Conservation (phyloP, 345 rosid species). For the Litchi chinensis region DNA sequence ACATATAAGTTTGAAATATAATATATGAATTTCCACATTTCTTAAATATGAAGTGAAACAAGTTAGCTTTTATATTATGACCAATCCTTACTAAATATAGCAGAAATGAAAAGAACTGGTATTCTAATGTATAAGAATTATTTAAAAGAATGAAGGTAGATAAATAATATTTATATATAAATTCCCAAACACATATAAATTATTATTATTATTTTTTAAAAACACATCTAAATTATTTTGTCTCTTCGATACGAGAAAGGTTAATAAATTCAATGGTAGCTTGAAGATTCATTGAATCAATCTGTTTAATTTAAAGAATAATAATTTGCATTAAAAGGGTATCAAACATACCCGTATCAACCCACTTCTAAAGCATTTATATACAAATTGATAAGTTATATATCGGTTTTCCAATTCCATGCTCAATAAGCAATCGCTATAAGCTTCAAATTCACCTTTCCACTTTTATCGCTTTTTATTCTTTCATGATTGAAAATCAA, state of each 20-base stretch:
- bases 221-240: background rate
- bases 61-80: background rate
- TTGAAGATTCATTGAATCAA: background rate
- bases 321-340: background rate
- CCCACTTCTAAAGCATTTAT: constrained; percentile 7
- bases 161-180: too few species aligned
- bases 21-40: background rate
- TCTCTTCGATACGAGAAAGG: background rate
- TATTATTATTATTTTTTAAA: too few species aligned
- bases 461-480: background rate
- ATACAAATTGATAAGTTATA: background rate
- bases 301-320: background rate
- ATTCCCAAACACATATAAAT: background rate
- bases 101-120: background rate
- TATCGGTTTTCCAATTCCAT: background rate
- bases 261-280: background rate
- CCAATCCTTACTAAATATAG: background rate
- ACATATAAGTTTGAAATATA: too few species aligned
- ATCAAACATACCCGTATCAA: background rate
- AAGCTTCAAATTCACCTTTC: background rate
- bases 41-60: background rate
- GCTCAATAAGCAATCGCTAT: constrained; percentile 3
- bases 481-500: background rate
- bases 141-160: too few species aligned
- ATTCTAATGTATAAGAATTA: too few species aligned